Evolutionary conservation across 164 flowering plant genomes (phyloP).

Genomic region (Kingdonia uniflora): DNA sequence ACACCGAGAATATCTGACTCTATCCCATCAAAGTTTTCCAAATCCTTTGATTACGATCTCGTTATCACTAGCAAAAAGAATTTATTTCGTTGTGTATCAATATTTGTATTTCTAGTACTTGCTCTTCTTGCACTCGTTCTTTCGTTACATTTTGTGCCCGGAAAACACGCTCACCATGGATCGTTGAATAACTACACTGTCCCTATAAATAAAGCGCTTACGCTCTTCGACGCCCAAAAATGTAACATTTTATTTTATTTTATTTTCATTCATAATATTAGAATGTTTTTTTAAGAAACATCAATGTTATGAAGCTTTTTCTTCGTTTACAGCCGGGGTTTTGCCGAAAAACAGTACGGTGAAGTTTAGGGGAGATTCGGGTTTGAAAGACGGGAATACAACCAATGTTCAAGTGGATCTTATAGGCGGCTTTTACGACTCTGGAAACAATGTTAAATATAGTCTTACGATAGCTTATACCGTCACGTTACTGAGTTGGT

Average conservation of each 20-base stretch:
- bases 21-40: constrained; percentile 27
- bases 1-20: constrained; percentile 13
- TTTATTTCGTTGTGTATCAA: constrained; percentile 30
- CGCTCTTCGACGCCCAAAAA: constrained; percentile 65
- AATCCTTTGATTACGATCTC: constrained; percentile 36
- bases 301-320: not conserved
- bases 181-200: constrained; percentile 27
- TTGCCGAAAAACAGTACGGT: constrained; percentile 30
- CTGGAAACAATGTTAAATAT: constrained; percentile 60
- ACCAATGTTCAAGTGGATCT: constrained; percentile 21
- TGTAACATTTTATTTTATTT: constrained; percentile 26
- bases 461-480: constrained; percentile 52
- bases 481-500: constrained; percentile 65
- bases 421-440: constrained; percentile 66
- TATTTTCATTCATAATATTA: no score
- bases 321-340: constrained; percentile 43
- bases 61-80: constrained; percentile 20
- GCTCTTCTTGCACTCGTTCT: constrained; percentile 16
- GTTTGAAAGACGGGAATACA: constrained; percentile 41
- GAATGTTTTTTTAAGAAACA: not conserved
- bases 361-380: constrained; percentile 44
- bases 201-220: constrained; percentile 42
- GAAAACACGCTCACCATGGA: constrained; percentile 18
- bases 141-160: constrained; percentile 24
- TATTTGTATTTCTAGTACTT: constrained; percentile 12